Percentiles rank a stretch among this genome's conserved stretches.
phyloP scores from a whole-genome alignment of 352 stramenopile genomes.

The Blastocystis sp. region DNA sequence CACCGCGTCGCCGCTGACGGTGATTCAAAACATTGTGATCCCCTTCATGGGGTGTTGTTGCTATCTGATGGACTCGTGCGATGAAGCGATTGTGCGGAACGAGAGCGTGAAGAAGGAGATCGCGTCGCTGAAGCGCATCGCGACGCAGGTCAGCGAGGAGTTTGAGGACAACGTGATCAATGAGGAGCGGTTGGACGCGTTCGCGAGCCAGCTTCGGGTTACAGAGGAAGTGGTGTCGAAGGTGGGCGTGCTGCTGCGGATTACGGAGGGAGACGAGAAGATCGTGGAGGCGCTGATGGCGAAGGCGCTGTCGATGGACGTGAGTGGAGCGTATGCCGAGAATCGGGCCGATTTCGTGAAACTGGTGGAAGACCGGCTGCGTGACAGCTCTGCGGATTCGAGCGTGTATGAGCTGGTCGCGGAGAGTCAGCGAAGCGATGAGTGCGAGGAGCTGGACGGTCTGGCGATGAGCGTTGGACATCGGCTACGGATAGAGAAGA shows the following conservation, averaged over 20 bases:
- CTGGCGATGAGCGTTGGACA: neutral
- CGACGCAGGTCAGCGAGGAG: neutral
- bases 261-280: neutral
- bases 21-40: slow-evolving; percentile 12
- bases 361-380: neutral
- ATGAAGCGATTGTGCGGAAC: neutral
- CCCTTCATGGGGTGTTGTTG: slow-evolving; percentile 36
- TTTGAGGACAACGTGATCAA: neutral
- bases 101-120: neutral
- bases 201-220: neutral
- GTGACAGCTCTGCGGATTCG: neutral
- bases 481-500: slow-evolving; percentile 20
- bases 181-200: neutral
- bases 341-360: neutral
- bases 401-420: neutral
- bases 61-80: slow-evolving; percentile 4
- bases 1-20: slow-evolving; percentile 28
- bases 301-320: neutral
- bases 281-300: slow-evolving; percentile 38
- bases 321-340: neutral
- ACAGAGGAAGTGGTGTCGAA: neutral
- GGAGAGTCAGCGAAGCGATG: slow-evolving; percentile 1
- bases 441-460: neutral
- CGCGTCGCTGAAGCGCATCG: neutral
- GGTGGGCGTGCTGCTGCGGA: slow-evolving; percentile 2